A percentile compares a stretch with the other conserved stretches of the same genome.
Conservation (phyloP, 2,329 filamentous ascomycete species). For the Bertia moriformis region DNA sequence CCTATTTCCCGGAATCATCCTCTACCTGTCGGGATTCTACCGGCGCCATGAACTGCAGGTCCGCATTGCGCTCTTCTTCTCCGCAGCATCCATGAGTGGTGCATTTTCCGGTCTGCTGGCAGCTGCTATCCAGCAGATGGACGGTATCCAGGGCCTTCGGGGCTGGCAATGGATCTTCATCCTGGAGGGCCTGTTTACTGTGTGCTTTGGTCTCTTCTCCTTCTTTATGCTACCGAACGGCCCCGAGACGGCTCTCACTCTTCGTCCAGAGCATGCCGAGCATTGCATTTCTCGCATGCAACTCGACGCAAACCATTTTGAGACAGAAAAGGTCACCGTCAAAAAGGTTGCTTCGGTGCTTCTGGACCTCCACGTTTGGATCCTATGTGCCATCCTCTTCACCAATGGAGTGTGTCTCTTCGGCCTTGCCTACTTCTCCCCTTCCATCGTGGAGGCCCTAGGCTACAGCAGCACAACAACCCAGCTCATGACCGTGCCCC, state of each 20-base stretch:
- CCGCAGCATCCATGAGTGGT: conserved; percentile 19
- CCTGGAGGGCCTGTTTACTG: conserved; percentile 12
- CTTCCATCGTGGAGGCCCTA: not conserved
- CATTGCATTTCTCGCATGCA: not conserved
- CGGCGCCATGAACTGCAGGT: conserved; percentile 10
- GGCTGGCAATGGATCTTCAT: conserved; percentile 32
- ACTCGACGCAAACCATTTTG: not conserved
- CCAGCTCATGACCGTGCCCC: not conserved
- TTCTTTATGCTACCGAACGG: conserved; percentile 11
- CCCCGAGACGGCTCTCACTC: conserved; percentile 4
- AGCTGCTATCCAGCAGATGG: conserved; percentile 21
- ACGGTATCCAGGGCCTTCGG: conserved; percentile 20
- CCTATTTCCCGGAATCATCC: conserved; percentile 15
- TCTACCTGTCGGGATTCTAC: conserved; percentile 5
- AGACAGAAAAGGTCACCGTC: not conserved
- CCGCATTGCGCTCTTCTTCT: conserved; percentile 15
- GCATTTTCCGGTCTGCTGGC: conserved; percentile 25
- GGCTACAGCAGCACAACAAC: not conserved
- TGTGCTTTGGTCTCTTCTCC: conserved; percentile 7
- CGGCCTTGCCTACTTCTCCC: not conserved
- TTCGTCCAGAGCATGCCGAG: not conserved
- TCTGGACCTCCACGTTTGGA: not conserved
- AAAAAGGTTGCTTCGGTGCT: not conserved
- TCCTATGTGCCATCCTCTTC: not conserved
- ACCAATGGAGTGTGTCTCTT: not conserved